Conservation (phyloP, 179 eudicot species). For the Heliamphora ciliata region DNA sequence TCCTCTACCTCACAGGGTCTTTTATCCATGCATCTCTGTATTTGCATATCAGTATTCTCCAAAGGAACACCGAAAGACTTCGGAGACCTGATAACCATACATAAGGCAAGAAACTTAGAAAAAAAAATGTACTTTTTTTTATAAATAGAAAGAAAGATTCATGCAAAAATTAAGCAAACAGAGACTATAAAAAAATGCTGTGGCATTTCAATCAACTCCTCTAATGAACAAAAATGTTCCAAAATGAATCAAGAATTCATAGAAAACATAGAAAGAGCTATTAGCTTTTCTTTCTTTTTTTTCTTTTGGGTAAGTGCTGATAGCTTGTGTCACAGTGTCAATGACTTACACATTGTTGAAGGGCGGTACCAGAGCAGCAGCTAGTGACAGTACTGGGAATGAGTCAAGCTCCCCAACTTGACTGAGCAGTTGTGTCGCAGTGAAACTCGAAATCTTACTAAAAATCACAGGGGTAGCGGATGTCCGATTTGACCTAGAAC, state of each 20-base stretch:
- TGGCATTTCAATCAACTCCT: background rate
- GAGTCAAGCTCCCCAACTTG: slow-evolving; percentile 38
- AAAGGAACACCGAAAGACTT: slow-evolving; percentile 39
- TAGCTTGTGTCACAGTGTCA: background rate
- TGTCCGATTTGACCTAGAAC: slow-evolving; percentile 25
- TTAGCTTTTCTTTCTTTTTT: background rate
- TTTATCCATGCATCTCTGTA: slow-evolving; percentile 39
- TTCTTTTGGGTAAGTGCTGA: background rate
- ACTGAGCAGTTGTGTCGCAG: slow-evolving; percentile 28
- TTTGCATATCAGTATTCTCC: slow-evolving; percentile 32
- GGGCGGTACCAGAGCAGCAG: slow-evolving; percentile 57
- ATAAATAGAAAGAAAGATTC: background rate
- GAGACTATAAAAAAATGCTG: background rate
- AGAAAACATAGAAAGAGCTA: background rate
- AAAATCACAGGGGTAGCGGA: slow-evolving; percentile 25
- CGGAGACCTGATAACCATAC: slow-evolving; percentile 36
- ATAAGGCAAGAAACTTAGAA: slow-evolving; percentile 12
- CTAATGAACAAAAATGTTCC: background rate
- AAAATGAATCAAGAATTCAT: background rate
- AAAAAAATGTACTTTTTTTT: background rate
- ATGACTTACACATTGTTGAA: slow-evolving; percentile 47
- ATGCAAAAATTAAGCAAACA: background rate
- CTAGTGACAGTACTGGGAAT: slow-evolving; percentile 50
- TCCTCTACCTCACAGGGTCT: slow-evolving; percentile 50
- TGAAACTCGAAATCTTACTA: slow-evolving; percentile 39